phyloP scores from a whole-genome alignment of 139 green algal genomes.

The Chlorella ohadii region DNA sequence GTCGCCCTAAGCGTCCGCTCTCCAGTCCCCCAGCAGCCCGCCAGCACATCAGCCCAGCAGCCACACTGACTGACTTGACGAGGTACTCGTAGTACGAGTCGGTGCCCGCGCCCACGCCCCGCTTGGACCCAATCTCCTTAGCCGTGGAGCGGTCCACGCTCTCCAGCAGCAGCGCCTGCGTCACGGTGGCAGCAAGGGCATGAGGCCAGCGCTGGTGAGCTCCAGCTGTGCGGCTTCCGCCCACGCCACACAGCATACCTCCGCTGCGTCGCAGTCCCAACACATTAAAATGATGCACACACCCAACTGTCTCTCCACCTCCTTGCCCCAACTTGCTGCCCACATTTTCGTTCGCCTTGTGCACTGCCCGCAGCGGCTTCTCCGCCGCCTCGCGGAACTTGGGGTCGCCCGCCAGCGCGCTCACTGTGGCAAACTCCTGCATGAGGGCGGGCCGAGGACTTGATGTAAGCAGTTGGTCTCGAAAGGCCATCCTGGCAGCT shows the following conservation, averaged over 20 bases:
- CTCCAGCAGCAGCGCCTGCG: constrained; percentile 14
- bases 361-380: constrained; percentile 25
- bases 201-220: too few species aligned
- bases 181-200: not conserved
- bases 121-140: constrained; percentile 3
- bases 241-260: too few species aligned
- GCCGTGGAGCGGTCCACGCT: not conserved
- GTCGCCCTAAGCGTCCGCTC: too few species aligned
- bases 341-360: constrained; percentile 28
- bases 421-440: constrained; percentile 83
- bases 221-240: too few species aligned
- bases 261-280: not conserved
- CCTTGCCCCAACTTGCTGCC: not conserved
- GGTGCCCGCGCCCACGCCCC: constrained; percentile 38
- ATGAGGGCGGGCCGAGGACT: not conserved
- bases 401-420: constrained; percentile 54
- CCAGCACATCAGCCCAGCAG: constrained; percentile 35
- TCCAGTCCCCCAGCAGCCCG: not conserved
- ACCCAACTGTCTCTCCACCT: not conserved
- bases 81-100: constrained; percentile 58
- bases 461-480: too few species aligned
- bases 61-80: not conserved
- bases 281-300: too few species aligned
- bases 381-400: constrained; percentile 52
- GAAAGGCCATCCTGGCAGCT: too few species aligned